Conservation (phyloP, 2,329 filamentous ascomycete species). For the Drechslera avenae region DNA sequence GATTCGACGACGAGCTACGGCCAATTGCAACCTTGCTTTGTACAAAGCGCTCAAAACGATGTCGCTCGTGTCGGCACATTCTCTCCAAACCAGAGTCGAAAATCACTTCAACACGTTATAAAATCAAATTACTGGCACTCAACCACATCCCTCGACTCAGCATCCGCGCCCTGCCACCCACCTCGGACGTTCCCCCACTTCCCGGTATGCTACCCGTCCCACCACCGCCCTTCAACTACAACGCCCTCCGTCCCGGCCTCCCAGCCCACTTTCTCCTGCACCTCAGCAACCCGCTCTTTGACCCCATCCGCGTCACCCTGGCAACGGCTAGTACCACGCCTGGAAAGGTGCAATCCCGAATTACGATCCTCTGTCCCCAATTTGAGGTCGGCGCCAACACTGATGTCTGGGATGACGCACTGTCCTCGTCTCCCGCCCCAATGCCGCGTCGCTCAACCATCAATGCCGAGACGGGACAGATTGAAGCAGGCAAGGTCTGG, state of each 20-base stretch:
- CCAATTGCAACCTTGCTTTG: slow-evolving; percentile 82
- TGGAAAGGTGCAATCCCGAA: slow-evolving; percentile 59
- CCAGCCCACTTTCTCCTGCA: slow-evolving; percentile 83
- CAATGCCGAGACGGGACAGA: slow-evolving; percentile 41
- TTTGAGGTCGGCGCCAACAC: slow-evolving; percentile 95
- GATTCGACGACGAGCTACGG: slow-evolving; percentile 75
- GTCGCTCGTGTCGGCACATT: slow-evolving; percentile 90
- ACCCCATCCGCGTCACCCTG: slow-evolving; percentile 82
- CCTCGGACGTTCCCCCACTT: slow-evolving; percentile 55
- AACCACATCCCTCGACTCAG: slow-evolving; percentile 85
- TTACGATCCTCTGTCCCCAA: slow-evolving; percentile 91
- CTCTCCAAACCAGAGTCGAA: slow-evolving; percentile 94
- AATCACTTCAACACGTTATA: slow-evolving; percentile 84
- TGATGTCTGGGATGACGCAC: slow-evolving; percentile 90
- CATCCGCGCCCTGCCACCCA: slow-evolving; percentile 65
- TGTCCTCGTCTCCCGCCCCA: slow-evolving; percentile 56
- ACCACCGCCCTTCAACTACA: slow-evolving; percentile 50
- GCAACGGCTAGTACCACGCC: slow-evolving; percentile 68
- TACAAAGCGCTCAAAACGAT: slow-evolving; percentile 93
- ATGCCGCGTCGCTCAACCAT: slow-evolving; percentile 33
- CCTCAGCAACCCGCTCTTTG: slow-evolving; percentile 92
- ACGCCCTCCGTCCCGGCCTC: slow-evolving; percentile 55
- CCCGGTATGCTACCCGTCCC: slow-evolving; percentile 32
- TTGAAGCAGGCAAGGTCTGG: slow-evolving; percentile 95
- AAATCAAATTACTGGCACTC: slow-evolving; percentile 83